phyloP scores from a whole-genome alignment of 2,329 filamentous ascomycete genomes.

The Aspergillus aculeatinus region DNA sequence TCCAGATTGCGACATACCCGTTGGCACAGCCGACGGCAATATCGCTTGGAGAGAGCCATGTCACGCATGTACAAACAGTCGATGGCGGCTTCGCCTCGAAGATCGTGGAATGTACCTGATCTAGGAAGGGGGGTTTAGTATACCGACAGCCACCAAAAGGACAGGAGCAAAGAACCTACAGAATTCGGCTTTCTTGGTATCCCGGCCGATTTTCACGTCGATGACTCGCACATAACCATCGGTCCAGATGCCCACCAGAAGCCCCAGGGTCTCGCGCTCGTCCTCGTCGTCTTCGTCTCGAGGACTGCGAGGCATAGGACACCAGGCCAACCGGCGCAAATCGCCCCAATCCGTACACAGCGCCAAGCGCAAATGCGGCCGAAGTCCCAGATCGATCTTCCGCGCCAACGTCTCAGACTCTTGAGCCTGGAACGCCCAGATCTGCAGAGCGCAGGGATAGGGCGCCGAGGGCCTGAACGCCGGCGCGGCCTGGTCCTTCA shows the following conservation, averaged over 20 bases:
- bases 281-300: conserved; percentile 32
- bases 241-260: conserved; percentile 58
- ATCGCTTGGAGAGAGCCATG: conserved; percentile 57
- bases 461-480: conserved; percentile 52
- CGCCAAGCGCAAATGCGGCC: conserved; percentile 50
- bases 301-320: conserved; percentile 45
- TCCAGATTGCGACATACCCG: conserved; percentile 58
- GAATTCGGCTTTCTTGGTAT: conserved; percentile 32
- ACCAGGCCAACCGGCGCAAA: conserved; percentile 57
- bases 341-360: conserved; percentile 60
- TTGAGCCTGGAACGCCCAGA: conserved; percentile 56
- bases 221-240: conserved; percentile 59
- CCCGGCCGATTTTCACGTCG: conserved; percentile 44
- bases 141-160: neutral
- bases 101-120: conserved; percentile 48
- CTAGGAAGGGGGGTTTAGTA: conserved; percentile 19
- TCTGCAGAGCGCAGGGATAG: conserved; percentile 54
- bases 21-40: conserved; percentile 57
- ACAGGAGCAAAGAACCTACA: conserved; percentile 23
- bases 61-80: conserved; percentile 56
- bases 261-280: conserved; percentile 43
- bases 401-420: conserved; percentile 30
- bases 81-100: conserved; percentile 52
- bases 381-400: conserved; percentile 43
- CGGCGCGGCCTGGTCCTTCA: conserved; percentile 40